These are phyloP conservation scores for Phytophthora rubi DNA, from an alignment of 352 stramenopile species.

Conservation along the genomic window DNA sequence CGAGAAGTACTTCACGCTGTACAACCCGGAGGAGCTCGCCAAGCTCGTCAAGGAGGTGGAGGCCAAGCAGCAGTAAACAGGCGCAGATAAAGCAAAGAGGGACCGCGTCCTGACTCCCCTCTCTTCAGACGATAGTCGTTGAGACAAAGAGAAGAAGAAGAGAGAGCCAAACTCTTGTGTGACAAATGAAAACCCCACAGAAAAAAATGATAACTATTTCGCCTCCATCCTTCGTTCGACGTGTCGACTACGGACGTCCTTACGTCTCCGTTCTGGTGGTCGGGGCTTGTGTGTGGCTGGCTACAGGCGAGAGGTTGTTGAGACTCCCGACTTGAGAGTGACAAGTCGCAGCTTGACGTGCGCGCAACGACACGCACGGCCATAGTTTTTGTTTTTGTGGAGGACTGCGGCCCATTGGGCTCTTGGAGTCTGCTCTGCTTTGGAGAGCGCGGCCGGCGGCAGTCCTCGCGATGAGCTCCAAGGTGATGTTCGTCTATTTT, in stretches of 20 bases:
- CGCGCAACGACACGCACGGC: background rate
- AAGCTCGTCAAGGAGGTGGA: constrained; percentile 86
- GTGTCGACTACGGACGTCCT: background rate
- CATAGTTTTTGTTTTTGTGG: background rate
- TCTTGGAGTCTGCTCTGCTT: background rate
- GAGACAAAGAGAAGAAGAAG: too few relatives aligned
- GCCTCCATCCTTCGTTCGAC: constrained; percentile 14
- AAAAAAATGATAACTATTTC: constrained; percentile 44
- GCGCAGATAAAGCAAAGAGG: background rate
- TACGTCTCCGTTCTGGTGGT: background rate
- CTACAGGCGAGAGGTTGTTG: too few relatives aligned
- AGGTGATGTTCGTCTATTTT: constrained; percentile 40
- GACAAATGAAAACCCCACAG: constrained; percentile 37
- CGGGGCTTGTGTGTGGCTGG: background rate
- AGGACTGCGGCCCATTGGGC: too few relatives aligned
- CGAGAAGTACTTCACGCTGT: constrained; percentile 92
- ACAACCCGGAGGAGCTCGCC: constrained; percentile 88
- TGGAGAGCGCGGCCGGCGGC: background rate
- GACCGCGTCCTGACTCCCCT: too few relatives aligned
- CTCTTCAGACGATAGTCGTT: too few relatives aligned
- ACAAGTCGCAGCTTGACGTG: too few relatives aligned
- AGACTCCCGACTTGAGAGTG: too few relatives aligned
- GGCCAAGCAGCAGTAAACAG: constrained; percentile 74
- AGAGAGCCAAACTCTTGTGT: constrained; percentile 18
- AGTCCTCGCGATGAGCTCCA: constrained; percentile 16